Evolutionary conservation across 495 filamentous ascomycete genomes (phyloP), one percentile per base, ranked within the genome.

Genomic region (Apodospora peruviana): DNA sequence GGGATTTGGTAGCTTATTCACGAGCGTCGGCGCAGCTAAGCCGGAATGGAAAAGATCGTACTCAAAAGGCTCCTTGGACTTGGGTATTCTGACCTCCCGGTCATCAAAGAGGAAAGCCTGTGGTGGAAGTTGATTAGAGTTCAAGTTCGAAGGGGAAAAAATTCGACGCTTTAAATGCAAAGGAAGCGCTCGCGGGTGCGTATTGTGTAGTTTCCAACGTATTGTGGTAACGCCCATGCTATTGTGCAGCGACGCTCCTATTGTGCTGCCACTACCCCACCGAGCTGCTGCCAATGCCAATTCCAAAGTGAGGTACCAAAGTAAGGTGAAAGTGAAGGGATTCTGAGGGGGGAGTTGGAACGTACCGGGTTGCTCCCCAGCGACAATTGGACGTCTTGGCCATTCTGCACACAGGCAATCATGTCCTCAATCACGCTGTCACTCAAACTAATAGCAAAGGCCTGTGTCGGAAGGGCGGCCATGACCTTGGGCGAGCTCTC

Each of bases 361-460:
- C 79, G 74, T 76, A 84, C 80, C 2, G 79, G 75, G 57, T 56
- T 66, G 56, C 64, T 70, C 37, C 79, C 80, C 56, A 84, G 62
- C 3, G 71, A 76, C 67, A 84, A 69, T 65, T 79, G 71, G 32
- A 82, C 62, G 40, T 76, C 78, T 49, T 82, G 76, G 24, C 83
- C 78, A 61, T 80, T 72, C 36, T 80, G 76, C 18, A 86, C 76
- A 55, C 74, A 80, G 53, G 79, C 75, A 48, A 89, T 82, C 65
- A 90, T 78, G 24, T 88, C 80, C 57, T 87, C 80, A 50, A 89
- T 77, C 25, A 83, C 74, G 48, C 66, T 76, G 64, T 86, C 78
- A 51, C 73, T 77, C 48, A 90, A 65, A 21, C 77, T 79, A 48
- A 90, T 65, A 51, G 82, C 82, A 70, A 90, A 81, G 5, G 72